Conservation (phyloP, 306 rosid species). For the Sindora glabra region DNA sequence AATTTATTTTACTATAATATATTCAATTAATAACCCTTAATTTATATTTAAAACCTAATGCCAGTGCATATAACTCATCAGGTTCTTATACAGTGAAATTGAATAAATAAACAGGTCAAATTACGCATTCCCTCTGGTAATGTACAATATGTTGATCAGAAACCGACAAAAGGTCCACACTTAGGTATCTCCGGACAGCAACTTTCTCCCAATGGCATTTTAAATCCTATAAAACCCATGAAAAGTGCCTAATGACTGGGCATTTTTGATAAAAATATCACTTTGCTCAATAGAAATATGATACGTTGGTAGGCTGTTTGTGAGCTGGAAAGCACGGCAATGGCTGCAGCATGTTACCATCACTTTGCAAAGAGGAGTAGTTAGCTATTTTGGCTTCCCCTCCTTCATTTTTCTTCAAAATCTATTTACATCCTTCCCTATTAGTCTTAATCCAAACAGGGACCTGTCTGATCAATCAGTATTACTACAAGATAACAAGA, state of each 20-base stretch:
- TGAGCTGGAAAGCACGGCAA: constrained; percentile 39
- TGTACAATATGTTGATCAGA: background rate
- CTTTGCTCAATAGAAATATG: background rate
- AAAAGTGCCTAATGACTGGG: constrained; percentile 29
- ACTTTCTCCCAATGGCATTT: constrained; percentile 3
- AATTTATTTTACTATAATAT: too few species aligned
- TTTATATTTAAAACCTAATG: too few species aligned
- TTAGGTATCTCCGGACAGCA: background rate
- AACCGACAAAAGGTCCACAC: constrained; percentile 10
- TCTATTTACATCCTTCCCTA: background rate
- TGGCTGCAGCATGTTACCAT: background rate
- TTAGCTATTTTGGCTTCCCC: constrained; percentile 1
- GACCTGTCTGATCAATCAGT: constrained; percentile 17
- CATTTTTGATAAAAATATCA: constrained; percentile 4
- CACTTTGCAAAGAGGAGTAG: constrained; percentile 13
- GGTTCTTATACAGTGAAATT: too few species aligned
- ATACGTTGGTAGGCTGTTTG: background rate
- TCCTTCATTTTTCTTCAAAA: background rate
- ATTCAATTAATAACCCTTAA: too few species aligned
- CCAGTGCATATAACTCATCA: too few species aligned
- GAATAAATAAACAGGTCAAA: too few species aligned
- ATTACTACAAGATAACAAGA: background rate
- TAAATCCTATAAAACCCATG: constrained; percentile 7
- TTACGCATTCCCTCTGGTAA: background rate
- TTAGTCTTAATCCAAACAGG: background rate